Conservation (phyloP, 768 basidiomycete genomes). For the Podaxis rugospora region DNA sequence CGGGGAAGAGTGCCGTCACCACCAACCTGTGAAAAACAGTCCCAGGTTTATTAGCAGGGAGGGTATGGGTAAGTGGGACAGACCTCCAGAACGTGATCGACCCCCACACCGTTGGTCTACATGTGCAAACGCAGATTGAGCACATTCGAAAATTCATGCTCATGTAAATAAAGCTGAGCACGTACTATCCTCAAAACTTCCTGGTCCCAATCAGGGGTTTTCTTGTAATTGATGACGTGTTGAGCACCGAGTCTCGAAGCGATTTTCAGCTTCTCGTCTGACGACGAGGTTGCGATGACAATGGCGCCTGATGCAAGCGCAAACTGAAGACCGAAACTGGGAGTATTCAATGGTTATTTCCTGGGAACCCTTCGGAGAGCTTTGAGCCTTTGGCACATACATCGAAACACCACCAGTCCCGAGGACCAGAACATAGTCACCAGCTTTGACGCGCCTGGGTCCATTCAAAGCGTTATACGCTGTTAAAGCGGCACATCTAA, state of each 20-base stretch:
- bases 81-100: conserved; percentile 31
- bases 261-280: conserved; percentile 49
- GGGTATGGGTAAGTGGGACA: neutral
- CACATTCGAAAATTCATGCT: neutral
- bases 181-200: conserved; percentile 35
- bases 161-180: neutral
- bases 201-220: conserved; percentile 49
- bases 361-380: neutral
- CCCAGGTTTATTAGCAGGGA: neutral
- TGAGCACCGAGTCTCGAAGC: conserved; percentile 47
- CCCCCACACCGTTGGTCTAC: conserved; percentile 28
- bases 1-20: conserved; percentile 42
- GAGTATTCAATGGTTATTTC: neutral
- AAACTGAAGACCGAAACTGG: conserved; percentile 47
- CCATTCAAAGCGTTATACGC: conserved; percentile 60
- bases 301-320: conserved; percentile 53
- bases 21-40: conserved; percentile 18
- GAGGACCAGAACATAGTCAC: conserved; percentile 53
- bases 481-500: conserved; percentile 53
- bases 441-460: conserved; percentile 46
- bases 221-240: conserved; percentile 57
- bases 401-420: conserved; percentile 61
- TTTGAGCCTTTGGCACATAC: conserved; percentile 20
- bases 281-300: conserved; percentile 59
- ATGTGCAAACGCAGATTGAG: too few species aligned